Conservation (phyloP, 2,329 filamentous ascomycete species). For the Chaetomiaceae sp. region DNA sequence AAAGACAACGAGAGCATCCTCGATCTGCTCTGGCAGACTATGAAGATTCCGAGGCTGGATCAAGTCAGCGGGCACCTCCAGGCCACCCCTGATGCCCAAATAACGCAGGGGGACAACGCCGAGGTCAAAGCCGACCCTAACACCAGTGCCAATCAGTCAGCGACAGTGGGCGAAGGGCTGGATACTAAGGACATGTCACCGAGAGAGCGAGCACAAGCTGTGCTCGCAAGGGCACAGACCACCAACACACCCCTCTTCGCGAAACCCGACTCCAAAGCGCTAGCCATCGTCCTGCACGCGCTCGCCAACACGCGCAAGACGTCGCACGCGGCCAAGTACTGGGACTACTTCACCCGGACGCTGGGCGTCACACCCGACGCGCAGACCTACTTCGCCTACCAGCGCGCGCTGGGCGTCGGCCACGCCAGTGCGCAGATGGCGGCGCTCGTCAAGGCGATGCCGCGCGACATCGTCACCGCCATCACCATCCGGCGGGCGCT, state of each 20-base stretch:
- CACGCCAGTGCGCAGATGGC: constrained; percentile 59
- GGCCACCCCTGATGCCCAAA: background rate
- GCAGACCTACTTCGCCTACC: constrained; percentile 62
- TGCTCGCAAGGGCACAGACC: background rate
- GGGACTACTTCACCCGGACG: constrained; percentile 61
- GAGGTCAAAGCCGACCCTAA: background rate
- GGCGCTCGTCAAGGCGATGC: constrained; percentile 52
- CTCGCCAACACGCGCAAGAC: constrained; percentile 55
- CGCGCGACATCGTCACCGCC: constrained; percentile 35
- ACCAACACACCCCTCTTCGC: constrained; percentile 31
- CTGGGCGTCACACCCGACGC: constrained; percentile 63
- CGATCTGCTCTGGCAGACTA: constrained; percentile 72
- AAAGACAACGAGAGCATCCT: constrained; percentile 67
- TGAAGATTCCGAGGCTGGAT: constrained; percentile 59
- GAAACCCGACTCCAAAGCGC: constrained; percentile 47
- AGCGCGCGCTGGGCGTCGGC: constrained; percentile 59
- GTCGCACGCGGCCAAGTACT: constrained; percentile 66
- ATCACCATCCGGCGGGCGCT: constrained; percentile 68
- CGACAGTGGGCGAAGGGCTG: background rate
- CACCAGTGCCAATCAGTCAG: background rate
- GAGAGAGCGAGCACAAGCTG: constrained; percentile 6
- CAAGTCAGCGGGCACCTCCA: constrained; percentile 26
- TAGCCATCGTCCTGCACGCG: constrained; percentile 64
- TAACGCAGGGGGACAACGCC: background rate
- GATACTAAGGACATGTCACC: background rate